phyloP scores from a whole-genome alignment of 495 filamentous ascomycete genomes.

The Penicillium atrosanguineum region DNA sequence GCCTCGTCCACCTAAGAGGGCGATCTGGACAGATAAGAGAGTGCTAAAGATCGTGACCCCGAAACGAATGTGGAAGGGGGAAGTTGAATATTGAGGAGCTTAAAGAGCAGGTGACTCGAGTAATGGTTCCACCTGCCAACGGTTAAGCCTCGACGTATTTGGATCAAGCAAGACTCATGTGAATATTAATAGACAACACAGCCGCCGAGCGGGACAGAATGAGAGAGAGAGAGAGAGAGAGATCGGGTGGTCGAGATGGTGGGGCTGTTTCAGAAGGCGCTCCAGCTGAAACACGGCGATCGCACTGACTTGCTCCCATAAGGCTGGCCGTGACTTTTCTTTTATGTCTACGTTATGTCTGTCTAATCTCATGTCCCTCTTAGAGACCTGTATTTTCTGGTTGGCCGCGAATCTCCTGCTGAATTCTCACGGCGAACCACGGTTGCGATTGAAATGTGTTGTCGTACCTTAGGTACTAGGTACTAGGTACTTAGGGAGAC shows the following conservation, averaged over 20 bases:
- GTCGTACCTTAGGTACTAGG: neutral
- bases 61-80: conserved; percentile 16
- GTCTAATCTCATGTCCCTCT: neutral
- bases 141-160: neutral
- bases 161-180: conserved; percentile 1
- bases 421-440: conserved; percentile 6
- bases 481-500: neutral
- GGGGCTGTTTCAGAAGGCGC: conserved; percentile 36
- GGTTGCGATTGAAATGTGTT: conserved; percentile 1
- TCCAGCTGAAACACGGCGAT: conserved; percentile 25
- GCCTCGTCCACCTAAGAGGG: conserved; percentile 18
- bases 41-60: neutral
- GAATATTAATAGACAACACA: conserved; percentile 34
- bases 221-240: conserved; percentile 5
- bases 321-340: neutral
- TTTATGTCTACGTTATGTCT: neutral
- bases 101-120: conserved; percentile 25
- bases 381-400: no score
- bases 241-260: conserved; percentile 23
- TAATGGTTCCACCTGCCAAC: conserved; percentile 11
- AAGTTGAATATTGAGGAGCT: conserved; percentile 6
- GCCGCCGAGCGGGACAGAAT: conserved; percentile 20
- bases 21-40: conserved; percentile 2
- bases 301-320: neutral
- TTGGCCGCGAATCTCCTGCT: neutral